These are phyloP conservation scores for Yamadazyma blattariae DNA, from an alignment of 1,139 yeast genomes.

Conservation along the genomic window DNA sequence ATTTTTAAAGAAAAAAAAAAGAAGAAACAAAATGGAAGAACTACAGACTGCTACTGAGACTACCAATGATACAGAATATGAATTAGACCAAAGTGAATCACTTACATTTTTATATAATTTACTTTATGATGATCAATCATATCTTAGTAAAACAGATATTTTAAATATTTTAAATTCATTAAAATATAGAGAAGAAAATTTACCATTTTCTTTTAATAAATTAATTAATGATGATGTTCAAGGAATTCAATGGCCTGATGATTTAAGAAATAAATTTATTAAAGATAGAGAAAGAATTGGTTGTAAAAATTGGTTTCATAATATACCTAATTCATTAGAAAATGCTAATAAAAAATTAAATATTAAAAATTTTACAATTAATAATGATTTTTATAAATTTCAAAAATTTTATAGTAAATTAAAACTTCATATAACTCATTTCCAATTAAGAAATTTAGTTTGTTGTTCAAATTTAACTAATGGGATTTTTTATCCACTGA, in stretches of 20 bases:
- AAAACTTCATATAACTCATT: slow-evolving; percentile 52
- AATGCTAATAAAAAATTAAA: slow-evolving; percentile 24
- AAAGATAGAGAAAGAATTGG: slow-evolving; percentile 36
- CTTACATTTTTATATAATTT: slow-evolving; percentile 39
- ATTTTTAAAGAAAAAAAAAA: too few species aligned
- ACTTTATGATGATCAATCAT: slow-evolving; percentile 36
- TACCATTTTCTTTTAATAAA: slow-evolving; percentile 27
- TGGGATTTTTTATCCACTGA: slow-evolving; percentile 43
- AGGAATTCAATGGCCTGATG: slow-evolving; percentile 38
- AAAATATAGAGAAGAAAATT: slow-evolving; percentile 32
- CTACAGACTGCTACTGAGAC: not conserved
- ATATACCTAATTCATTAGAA: slow-evolving; percentile 33
- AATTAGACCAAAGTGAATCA: slow-evolving; percentile 40
- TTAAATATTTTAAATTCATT: slow-evolving; percentile 33
- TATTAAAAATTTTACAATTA: slow-evolving; percentile 17
- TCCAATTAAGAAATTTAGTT: slow-evolving; percentile 54
- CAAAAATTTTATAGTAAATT: slow-evolving; percentile 42
- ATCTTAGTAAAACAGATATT: slow-evolving; percentile 35
- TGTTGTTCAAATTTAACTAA: slow-evolving; percentile 28
- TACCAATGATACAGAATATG: slow-evolving; percentile 29
- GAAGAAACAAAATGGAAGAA: not conserved
- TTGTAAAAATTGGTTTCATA: slow-evolving; percentile 36
- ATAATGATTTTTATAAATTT: slow-evolving; percentile 37
- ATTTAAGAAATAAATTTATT: slow-evolving; percentile 29
- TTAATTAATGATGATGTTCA: slow-evolving; percentile 23